Base-by-base conservation (phyloP, 1,284 basidiomycete species). In the Puccinia coronata region DNA sequence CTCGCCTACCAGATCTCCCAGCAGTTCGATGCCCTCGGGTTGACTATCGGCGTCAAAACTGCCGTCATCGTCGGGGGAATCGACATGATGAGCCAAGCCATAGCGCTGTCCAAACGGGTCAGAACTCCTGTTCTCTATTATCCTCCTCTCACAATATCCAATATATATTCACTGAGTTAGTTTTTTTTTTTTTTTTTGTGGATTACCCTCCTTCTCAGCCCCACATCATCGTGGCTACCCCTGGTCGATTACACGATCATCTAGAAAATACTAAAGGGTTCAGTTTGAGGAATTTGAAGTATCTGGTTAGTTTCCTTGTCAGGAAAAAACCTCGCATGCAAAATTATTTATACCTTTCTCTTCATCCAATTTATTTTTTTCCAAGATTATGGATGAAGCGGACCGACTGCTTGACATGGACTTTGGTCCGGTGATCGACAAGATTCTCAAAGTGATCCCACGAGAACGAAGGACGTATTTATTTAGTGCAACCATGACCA, bases 401-500 rank as follows among this genome's bases (percentile, higher is more conserved):
- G 97, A 99, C 88, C 90, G 97, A 80, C 87, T 99, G 69, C 88
- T 99, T 59, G 97, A 99, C 87, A 92, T 99, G 91, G 97, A 99
- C 86, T 99, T 99, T 85, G 96, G 95, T 25, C 92, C 94, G 51
- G 93, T 94, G 81, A 96, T 99, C 83, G 97, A 99, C 88, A 96
- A 96, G 88, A 95, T 99, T 82, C 89, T 99, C 63, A 97, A 97
- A 87, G 91, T 93, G 61, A 93, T 99, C 83, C 97, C 97, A 25
- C 93, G 92, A 85, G 96, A 99, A 85, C 90, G 97, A 28, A 93
- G 92, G 49, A 99, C 97, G 0, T 98, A 96, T 86, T 90, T 99
- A 0, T 99, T 97, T 88, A 97, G 95, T 20, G 97, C 97, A 0
- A 99, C 97, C n/a, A 99, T 99, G 96, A 98, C 96, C 1, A 97